Evolutionary conservation across 164 flowering plant genomes (phyloP).

Genomic region (Hamamelis virginiana): DNA sequence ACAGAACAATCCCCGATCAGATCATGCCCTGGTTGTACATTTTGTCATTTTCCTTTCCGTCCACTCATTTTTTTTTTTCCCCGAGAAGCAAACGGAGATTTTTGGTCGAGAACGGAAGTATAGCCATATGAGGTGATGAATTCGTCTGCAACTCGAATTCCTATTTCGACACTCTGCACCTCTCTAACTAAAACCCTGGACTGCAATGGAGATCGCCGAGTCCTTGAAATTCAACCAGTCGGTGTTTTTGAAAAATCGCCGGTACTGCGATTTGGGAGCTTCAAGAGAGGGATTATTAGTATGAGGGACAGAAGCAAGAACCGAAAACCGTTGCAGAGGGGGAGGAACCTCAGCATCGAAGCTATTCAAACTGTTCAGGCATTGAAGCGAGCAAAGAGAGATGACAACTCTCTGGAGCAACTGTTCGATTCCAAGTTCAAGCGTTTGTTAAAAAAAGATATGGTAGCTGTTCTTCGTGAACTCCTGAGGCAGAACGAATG

Average conservation of each 20-base stretch:
- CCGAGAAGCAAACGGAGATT: too few relatives aligned
- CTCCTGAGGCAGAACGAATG: conserved; percentile 68
- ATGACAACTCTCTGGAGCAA: conserved; percentile 21
- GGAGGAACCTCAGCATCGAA: conserved; percentile 68
- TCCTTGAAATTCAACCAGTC: not conserved
- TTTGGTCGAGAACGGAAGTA: too few relatives aligned
- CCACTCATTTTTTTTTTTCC: too few relatives aligned
- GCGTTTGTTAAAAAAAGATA: conserved; percentile 62
- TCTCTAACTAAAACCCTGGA: not conserved
- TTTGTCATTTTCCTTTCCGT: too few relatives aligned
- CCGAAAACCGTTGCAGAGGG: conserved; percentile 71
- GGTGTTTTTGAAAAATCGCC: not conserved
- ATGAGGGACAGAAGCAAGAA: conserved; percentile 76
- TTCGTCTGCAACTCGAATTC: not conserved
- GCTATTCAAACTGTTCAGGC: conserved; percentile 76
- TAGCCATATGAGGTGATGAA: too few relatives aligned
- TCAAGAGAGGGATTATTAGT: conserved; percentile 5
- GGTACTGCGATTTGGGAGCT: not conserved
- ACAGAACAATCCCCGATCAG: too few relatives aligned
- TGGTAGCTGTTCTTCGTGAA: conserved; percentile 72
- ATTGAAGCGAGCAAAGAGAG: conserved; percentile 50
- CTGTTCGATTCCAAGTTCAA: conserved; percentile 40
- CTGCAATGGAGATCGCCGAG: not conserved
- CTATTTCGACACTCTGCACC: not conserved
- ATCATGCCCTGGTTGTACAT: too few relatives aligned